Conservation (phyloP, 2,329 filamentous ascomycete genomes). For the Penicillium sp. region DNA sequence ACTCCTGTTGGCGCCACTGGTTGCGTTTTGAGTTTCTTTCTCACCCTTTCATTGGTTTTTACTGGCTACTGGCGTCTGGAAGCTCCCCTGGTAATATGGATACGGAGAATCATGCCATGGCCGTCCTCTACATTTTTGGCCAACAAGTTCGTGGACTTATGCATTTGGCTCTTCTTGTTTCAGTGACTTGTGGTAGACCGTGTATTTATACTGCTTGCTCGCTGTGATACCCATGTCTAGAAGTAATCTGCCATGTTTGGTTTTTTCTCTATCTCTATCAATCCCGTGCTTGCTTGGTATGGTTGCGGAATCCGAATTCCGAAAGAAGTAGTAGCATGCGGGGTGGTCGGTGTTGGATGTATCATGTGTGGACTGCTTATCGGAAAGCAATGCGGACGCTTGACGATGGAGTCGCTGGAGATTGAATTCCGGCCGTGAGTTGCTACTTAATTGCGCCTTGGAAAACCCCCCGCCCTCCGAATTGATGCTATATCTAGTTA, state of each 20-base stretch:
- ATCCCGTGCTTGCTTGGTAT: too few species aligned
- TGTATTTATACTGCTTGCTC: conserved; percentile 30
- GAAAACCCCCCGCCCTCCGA: not conserved
- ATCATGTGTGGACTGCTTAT: not conserved
- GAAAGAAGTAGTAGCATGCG: not conserved
- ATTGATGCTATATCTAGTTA: too few species aligned
- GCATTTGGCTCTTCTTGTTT: conserved; percentile 10
- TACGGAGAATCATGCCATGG: not conserved
- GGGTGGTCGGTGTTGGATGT: not conserved
- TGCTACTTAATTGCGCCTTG: conserved; percentile 9
- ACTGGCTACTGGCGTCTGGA: conserved; percentile 9
- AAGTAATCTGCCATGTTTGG: conserved; percentile 13
- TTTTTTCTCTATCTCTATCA: not conserved
- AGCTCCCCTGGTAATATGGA: conserved; percentile 1
- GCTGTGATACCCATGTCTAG: conserved; percentile 31
- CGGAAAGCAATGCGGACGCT: conserved; percentile 11
- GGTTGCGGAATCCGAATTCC: conserved; percentile 19
- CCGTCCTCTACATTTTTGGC: not conserved
- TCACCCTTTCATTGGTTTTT: not conserved
- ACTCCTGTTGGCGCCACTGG: not conserved
- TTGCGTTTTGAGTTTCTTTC: not conserved
- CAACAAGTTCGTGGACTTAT: not conserved
- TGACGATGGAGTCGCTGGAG: conserved; percentile 13
- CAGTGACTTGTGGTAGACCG: conserved; percentile 26
- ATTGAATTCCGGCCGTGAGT: conserved; percentile 20